These are phyloP conservation scores for Blumeria graminis DNA, from an alignment of 2,329 filamentous ascomycete species.

Conservation along the genomic window DNA sequence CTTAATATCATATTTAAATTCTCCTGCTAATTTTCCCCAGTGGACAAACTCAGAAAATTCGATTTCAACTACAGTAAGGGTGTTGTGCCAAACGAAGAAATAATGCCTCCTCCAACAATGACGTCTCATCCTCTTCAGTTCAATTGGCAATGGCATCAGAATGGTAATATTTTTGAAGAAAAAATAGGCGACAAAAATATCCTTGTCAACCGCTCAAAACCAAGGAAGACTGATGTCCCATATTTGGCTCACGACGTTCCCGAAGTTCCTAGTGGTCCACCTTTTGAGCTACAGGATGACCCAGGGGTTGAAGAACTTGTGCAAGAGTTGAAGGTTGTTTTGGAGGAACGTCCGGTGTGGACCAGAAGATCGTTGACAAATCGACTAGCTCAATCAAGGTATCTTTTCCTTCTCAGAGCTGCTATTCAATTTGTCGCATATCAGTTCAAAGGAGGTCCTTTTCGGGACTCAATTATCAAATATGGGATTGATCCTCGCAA, in stretches of 20 bases:
- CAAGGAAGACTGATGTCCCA: constrained; percentile 6
- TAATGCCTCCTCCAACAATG: constrained; percentile 60
- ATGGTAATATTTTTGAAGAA: constrained; percentile 33
- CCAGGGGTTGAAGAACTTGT: constrained; percentile 39
- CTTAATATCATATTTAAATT: constrained; percentile 5
- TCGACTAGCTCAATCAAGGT: constrained; percentile 28
- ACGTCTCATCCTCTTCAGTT: constrained; percentile 52
- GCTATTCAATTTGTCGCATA: constrained; percentile 71
- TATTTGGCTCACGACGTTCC: constrained; percentile 9
- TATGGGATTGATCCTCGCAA: constrained; percentile 70
- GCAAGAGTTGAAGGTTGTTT: constrained; percentile 34
- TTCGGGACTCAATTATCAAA: constrained; percentile 64
- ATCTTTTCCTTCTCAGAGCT: constrained; percentile 38
- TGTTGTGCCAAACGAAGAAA: constrained; percentile 33
- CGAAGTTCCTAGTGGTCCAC: constrained; percentile 6
- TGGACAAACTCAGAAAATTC: constrained; percentile 37
- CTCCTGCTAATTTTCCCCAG: constrained; percentile 17
- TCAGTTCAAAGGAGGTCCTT: constrained; percentile 79
- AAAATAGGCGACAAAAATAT: constrained; percentile 13
- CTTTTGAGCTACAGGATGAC: constrained; percentile 15
- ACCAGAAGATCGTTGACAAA: constrained; percentile 67
- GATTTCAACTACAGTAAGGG: constrained; percentile 39
- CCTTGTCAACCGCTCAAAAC: constrained; percentile 11
- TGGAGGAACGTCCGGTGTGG: constrained; percentile 60
- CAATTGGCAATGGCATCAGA: constrained; percentile 65